Conservation (phyloP, 805 yeast genomes). For the Maudiozyma serrabonitensis region DNA sequence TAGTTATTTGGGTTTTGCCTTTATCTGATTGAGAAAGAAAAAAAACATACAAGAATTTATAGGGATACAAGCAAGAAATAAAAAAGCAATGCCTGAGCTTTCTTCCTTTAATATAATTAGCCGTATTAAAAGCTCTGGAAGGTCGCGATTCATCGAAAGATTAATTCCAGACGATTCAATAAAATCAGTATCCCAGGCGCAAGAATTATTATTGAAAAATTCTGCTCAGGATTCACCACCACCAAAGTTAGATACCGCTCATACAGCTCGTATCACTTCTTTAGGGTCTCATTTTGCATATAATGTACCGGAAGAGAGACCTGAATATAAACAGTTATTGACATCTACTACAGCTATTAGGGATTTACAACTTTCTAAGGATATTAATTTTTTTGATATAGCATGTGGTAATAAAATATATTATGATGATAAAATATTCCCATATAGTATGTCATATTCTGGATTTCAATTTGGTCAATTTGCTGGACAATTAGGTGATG, state of each 20-base stretch:
- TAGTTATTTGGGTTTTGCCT: too few species aligned
- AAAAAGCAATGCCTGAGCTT: background rate
- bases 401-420: conserved; percentile 51
- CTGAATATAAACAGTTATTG: conserved; percentile 43
- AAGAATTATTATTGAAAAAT: conserved; percentile 16
- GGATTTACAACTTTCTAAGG: conserved; percentile 48
- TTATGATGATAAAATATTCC: conserved; percentile 41
- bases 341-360: conserved; percentile 50
- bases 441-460: conserved; percentile 87
- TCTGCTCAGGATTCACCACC: conserved; percentile 13
- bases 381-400: conserved; percentile 41
- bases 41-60: too few species aligned
- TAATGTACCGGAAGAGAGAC: conserved; percentile 55
- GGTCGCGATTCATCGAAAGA: conserved; percentile 17
- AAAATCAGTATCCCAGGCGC: conserved; percentile 25
- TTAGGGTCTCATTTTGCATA: conserved; percentile 63
- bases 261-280: conserved; percentile 41
- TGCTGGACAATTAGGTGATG: conserved; percentile 97
- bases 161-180: conserved; percentile 25
- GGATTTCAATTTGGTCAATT: conserved; percentile 95
- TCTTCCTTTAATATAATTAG: background rate
- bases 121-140: conserved; percentile 14
- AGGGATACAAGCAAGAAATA: background rate
- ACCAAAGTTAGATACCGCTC: conserved; percentile 24
- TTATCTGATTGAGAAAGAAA: too few species aligned